Evolutionary conservation across 371 early-diverging fungal species (phyloP).

Genomic region (Mortierella sp.): DNA sequence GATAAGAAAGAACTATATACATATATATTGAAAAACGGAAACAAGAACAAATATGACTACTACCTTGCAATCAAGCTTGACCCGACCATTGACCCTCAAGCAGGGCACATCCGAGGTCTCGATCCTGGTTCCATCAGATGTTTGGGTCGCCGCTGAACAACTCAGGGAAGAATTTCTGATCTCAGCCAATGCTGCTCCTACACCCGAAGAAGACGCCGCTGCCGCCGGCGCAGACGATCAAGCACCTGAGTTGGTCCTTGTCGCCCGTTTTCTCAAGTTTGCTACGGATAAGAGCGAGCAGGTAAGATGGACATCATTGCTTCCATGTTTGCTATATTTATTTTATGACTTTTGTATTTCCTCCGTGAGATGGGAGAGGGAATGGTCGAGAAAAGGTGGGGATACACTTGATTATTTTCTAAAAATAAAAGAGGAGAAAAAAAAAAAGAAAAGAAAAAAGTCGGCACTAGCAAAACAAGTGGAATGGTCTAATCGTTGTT

Average conservation of each 20-base stretch:
- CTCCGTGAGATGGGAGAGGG: not conserved
- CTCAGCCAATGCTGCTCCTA: slow-evolving; percentile 36
- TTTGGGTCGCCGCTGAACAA: slow-evolving; percentile 93
- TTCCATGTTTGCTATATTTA: not conserved
- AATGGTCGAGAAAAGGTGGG: not conserved
- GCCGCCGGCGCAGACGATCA: slow-evolving; percentile 63
- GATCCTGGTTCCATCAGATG: slow-evolving; percentile 85
- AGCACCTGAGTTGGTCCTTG: slow-evolving; percentile 79
- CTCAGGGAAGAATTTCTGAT: slow-evolving; percentile 82
- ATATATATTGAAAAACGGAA: not conserved
- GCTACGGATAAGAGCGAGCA: slow-evolving; percentile 71
- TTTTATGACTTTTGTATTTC: not conserved
- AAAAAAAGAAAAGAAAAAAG: no score
- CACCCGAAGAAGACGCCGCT: slow-evolving; percentile 42
- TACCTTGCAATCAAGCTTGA: slow-evolving; percentile 44
- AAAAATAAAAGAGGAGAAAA: no score
- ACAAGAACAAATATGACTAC: slow-evolving; percentile 29
- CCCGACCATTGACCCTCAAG: slow-evolving; percentile 88
- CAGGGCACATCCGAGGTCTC: slow-evolving; percentile 85
- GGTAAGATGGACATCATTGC: slow-evolving; percentile 46
- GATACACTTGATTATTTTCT: no score
- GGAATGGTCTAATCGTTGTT: no score
- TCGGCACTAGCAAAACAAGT: no score
- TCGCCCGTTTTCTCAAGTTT: slow-evolving; percentile 81
- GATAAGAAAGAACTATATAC: not conserved